A percentile compares a stretch with the other conserved stretches of the same genome.
Evolutionary conservation across 192 early-diverging fungal genomes (phyloP).

Genomic region (Backusella mclennaniae): DNA sequence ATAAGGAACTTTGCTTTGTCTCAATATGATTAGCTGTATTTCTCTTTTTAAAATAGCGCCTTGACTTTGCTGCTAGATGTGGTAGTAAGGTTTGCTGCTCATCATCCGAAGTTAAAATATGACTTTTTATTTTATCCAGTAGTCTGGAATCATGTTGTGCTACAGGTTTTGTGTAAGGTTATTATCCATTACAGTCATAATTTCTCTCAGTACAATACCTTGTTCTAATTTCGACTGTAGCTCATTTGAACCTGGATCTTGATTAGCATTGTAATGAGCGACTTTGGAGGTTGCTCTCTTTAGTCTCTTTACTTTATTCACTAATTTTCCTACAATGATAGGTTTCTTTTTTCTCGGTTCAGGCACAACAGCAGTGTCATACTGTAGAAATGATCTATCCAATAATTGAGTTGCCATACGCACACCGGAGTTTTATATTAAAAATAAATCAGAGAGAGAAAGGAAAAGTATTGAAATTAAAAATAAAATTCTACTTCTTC

Average conservation of each 20-base stretch:
- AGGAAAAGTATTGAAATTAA: neutral
- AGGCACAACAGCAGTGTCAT: neutral
- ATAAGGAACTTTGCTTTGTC: neutral
- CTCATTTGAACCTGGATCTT: neutral
- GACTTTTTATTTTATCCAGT: neutral
- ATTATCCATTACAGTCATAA: neutral
- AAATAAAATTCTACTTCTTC: neutral
- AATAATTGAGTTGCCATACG: neutral
- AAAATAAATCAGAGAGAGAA: neutral
- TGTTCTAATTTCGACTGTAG: neutral
- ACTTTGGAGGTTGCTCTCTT: neutral
- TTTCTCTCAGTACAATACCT: neutral
- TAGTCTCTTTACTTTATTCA: neutral
- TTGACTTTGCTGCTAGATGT: neutral
- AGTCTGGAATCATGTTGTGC: neutral
- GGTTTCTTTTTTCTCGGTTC: neutral
- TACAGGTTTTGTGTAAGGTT: neutral
- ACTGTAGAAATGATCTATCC: neutral
- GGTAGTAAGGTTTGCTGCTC: neutral
- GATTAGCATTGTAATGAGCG: neutral
- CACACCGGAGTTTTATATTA: neutral
- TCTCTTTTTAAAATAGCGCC: slow-evolving; percentile 1
- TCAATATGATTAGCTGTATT: neutral
- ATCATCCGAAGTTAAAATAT: neutral
- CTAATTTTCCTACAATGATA: neutral